These are phyloP conservation scores for Aspergillus homomorphus DNA, from an alignment of 495 filamentous ascomycete genomes.

Conservation along the genomic window DNA sequence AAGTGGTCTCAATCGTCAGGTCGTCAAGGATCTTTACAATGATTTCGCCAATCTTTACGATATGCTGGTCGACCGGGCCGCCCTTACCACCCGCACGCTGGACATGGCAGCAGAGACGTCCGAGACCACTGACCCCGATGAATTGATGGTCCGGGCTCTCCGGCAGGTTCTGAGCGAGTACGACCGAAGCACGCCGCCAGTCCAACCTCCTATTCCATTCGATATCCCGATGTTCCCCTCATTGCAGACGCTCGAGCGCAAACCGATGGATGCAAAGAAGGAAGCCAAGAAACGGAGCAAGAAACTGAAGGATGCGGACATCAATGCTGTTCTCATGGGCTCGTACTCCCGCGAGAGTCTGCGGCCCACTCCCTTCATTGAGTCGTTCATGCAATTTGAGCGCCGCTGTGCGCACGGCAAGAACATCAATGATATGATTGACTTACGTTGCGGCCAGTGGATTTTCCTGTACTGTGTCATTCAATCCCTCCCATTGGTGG, in stretches of 20 bases:
- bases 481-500: constrained; percentile 84
- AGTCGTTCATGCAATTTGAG: constrained; percentile 82
- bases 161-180: constrained; percentile 79
- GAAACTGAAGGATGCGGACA: constrained; percentile 76
- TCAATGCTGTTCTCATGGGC: constrained; percentile 65
- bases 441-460: constrained; percentile 85
- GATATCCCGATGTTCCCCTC: constrained; percentile 78
- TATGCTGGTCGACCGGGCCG: constrained; percentile 71
- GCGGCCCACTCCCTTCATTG: constrained; percentile 63
- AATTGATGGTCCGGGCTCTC: constrained; percentile 52
- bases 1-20: constrained; percentile 77
- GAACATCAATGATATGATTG: constrained; percentile 65
- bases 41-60: constrained; percentile 89
- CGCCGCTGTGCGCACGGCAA: constrained; percentile 68
- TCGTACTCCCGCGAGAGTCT: constrained; percentile 74
- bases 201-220: constrained; percentile 87
- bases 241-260: constrained; percentile 57
- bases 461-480: constrained; percentile 90
- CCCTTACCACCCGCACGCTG: constrained; percentile 52
- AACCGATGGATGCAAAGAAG: constrained; percentile 63
- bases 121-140: constrained; percentile 37
- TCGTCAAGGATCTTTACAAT: constrained; percentile 76
- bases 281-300: constrained; percentile 60
- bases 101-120: constrained; percentile 40
- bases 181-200: constrained; percentile 81